Conservation (phyloP, 73 alveolate genomes). For the Paramecium sonneborni region DNA sequence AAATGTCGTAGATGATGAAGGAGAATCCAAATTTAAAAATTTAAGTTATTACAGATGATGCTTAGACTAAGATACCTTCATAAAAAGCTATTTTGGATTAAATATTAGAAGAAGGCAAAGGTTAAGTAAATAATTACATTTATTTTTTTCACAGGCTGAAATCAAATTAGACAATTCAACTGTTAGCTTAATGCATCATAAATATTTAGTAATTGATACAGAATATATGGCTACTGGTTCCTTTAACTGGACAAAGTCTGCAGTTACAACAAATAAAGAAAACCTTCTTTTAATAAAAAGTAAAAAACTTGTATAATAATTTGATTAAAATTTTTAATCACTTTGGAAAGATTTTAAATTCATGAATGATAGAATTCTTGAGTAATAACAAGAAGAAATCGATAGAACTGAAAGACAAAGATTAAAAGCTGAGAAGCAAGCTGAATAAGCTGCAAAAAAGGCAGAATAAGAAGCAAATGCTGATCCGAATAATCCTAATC, state of each 20-base stretch:
- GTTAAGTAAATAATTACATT: slow-evolving; percentile 81
- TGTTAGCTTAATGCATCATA: slow-evolving; percentile 96
- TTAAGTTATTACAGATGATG: slow-evolving; percentile 95
- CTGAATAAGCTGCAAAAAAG: slow-evolving; percentile 1
- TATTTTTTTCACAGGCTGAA: slow-evolving; percentile 86
- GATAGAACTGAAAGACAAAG: not conserved
- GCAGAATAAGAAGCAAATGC: slow-evolving; percentile 11
- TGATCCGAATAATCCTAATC: not conserved
- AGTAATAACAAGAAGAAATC: not conserved
- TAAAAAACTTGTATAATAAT: not conserved
- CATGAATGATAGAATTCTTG: not conserved
- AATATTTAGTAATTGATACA: slow-evolving; percentile 94
- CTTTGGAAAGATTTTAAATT: slow-evolving; percentile 59
- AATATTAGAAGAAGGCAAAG: slow-evolving; percentile 73
- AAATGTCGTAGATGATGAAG: slow-evolving; percentile 80
- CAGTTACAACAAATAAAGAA: slow-evolving; percentile 69
- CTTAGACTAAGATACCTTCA: slow-evolving; percentile 65
- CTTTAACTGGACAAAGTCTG: slow-evolving; percentile 78
- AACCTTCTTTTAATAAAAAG: slow-evolving; percentile 60
- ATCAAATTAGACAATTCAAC: slow-evolving; percentile 89
- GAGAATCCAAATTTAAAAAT: slow-evolving; percentile 81
- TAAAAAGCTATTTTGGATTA: not conserved
- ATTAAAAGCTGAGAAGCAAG: not conserved
- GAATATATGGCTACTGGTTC: slow-evolving; percentile 94
- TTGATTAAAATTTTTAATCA: slow-evolving; percentile 34